Conservation (phyloP, 257 asterid species). For the Solanum arcanum region DNA sequence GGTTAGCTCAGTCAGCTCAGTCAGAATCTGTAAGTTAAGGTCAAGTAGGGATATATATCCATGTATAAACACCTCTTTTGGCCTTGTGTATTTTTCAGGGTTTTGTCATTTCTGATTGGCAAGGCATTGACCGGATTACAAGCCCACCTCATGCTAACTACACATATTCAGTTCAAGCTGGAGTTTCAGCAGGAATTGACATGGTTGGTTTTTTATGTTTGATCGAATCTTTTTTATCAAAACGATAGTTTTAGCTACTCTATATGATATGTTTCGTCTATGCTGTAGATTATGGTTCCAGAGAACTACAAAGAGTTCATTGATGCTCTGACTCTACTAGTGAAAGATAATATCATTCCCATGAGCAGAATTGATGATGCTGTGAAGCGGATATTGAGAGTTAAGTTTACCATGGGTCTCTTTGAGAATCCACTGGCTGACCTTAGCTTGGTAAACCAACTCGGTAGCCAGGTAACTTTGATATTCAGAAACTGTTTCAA, state of each 20-base stretch:
- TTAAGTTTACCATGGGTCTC: slow-evolving; percentile 29
- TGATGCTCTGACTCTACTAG: slow-evolving; percentile 15
- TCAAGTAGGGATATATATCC: neutral
- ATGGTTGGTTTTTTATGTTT: slow-evolving; percentile 4
- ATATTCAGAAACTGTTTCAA: neutral
- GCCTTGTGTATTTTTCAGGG: slow-evolving; percentile 4
- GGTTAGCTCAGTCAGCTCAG: neutral
- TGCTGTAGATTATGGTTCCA: slow-evolving; percentile 33
- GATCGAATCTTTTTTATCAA: neutral
- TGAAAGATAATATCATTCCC: slow-evolving; percentile 23
- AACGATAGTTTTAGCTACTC: neutral
- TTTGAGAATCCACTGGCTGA: slow-evolving; percentile 41
- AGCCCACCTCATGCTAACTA: slow-evolving; percentile 8
- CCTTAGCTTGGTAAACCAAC: slow-evolving; percentile 15
- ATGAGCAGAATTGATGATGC: slow-evolving; percentile 40
- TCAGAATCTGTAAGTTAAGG: neutral
- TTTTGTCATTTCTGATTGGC: slow-evolving; percentile 16
- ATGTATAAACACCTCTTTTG: neutral
- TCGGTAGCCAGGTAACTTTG: slow-evolving; percentile 26
- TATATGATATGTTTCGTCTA: neutral
- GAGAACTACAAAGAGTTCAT: slow-evolving; percentile 18
- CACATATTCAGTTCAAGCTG: slow-evolving; percentile 18
- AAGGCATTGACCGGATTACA: slow-evolving; percentile 15
- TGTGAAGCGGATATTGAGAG: slow-evolving; percentile 32
- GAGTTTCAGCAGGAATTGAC: slow-evolving; percentile 18